Base-by-base conservation (phyloP, 2,329 filamentous ascomycete genomes). In the Macroventuria anomochaeta region DNA sequence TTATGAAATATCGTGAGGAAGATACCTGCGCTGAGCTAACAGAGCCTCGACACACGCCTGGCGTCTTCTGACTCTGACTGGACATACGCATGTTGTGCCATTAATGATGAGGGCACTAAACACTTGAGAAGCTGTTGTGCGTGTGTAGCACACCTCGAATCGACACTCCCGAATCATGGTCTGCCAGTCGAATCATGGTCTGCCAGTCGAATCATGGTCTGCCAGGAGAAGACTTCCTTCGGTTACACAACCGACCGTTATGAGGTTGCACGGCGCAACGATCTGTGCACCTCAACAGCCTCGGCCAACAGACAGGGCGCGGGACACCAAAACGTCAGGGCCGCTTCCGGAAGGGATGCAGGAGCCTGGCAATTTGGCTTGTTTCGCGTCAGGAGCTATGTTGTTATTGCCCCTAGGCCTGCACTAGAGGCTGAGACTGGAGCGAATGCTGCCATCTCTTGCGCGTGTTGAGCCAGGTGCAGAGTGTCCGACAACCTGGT, bases 401-500 rank as follows among this genome's bases (percentile, higher is more conserved):
- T 42, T 55, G 46, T 46, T 46, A 26, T 49, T 46, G 18, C 52
- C 53, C 23, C 26, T 46, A 46, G 42, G 41, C 34, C 32, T 34
- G 46, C 44, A 47, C 54, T 38, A 47, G 46, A 41, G 34, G 50
- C 48, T 52, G 46, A 46, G 37, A 54, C 15, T 50, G 43, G 36
- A 39, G 26, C 17, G 18, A 36, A 39, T 31, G n/a, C 36, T 20
- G 28, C 31, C 32, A 32, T 55, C 57, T 62, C 60, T 65, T 67
- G 58, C 46, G 59, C 64, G 57, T 58, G 56, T 55, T 52, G 39
- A 39, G 51, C 53, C 38, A 33, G 52, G 59, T 46, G 42, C 39
- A 28, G 28, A 37, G 17, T 57, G 38, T 29, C 67, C 67, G 57
- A 38, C 12, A 42, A 69, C 64, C 64, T 29, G 65, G 67, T 67